Evolutionary conservation across 2,329 filamentous ascomycete species (phyloP).

Genomic region (Exophiala spinifera): DNA sequence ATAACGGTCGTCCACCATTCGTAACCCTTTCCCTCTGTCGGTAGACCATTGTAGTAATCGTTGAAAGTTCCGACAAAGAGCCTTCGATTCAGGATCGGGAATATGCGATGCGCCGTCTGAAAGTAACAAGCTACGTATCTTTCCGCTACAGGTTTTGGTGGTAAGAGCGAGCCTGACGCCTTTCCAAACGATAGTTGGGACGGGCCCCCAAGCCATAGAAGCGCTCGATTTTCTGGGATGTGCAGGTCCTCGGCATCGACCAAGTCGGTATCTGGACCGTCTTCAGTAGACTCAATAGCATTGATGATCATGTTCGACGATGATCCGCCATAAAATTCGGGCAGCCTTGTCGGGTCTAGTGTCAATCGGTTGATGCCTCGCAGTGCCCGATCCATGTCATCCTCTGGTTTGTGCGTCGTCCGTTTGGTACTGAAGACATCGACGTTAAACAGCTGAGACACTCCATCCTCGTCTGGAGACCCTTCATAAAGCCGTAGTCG

Average conservation of each 20-base stretch:
- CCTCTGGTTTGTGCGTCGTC: conserved; percentile 1
- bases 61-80: conserved; percentile 1
- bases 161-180: conserved; percentile 2
- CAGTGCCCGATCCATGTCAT: conserved; percentile 10
- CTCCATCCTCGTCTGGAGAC: conserved; percentile 1
- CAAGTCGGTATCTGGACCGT: background rate
- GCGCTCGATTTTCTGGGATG: conserved; percentile 5
- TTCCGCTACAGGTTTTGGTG: conserved; percentile 6
- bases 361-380: conserved; percentile 13
- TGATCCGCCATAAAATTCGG: conserved; percentile 18
- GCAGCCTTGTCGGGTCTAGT: background rate
- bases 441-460: background rate
- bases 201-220: conserved; percentile 3
- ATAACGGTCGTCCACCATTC: conserved; percentile 13
- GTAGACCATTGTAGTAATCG: conserved; percentile 10
- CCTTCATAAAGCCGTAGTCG: conserved; percentile 15
- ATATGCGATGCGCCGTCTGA: conserved; percentile 12
- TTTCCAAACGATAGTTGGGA: conserved; percentile 3
- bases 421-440: background rate
- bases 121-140: conserved; percentile 10
- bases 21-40: conserved; percentile 15
- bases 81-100: conserved; percentile 10
- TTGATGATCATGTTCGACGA: conserved; percentile 13
- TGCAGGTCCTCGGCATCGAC: background rate
- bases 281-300: conserved; percentile 4